Percentiles rank a stretch among this genome's conserved stretches.
Conservation (phyloP, 169 alveolate species). For the Babesia gibsoni region DNA sequence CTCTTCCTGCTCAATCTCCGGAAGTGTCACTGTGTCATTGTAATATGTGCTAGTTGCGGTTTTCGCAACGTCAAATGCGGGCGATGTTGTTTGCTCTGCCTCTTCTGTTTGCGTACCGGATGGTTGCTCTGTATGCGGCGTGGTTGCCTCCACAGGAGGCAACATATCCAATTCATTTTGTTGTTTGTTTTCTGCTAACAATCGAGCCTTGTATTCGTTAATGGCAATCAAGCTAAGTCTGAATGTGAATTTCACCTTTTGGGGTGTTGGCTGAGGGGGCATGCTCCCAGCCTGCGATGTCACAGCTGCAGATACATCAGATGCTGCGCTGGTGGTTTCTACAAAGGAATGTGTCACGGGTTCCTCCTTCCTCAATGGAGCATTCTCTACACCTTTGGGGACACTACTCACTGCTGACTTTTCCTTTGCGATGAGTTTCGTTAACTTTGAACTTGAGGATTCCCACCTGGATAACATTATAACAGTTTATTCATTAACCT, state of each 20-base stretch:
- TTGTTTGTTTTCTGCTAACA: not conserved
- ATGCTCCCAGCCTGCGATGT: not conserved
- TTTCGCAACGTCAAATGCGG: not conserved
- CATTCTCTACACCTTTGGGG: not conserved
- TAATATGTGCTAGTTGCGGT: not conserved
- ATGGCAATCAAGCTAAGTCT: constrained; percentile 44
- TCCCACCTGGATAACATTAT: constrained; percentile 38
- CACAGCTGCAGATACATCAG: not conserved
- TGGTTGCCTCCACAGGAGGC: not conserved
- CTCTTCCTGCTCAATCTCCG: constrained; percentile 1
- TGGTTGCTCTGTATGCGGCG: not conserved
- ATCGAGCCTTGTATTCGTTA: constrained; percentile 46
- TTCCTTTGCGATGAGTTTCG: constrained; percentile 15
- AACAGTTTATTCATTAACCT: not conserved
- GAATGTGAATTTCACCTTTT: not conserved
- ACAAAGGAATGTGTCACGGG: not conserved
- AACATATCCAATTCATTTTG: not conserved
- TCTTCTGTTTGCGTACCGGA: not conserved
- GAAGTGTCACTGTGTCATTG: not conserved
- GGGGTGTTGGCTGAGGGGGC: not conserved
- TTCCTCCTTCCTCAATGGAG: not conserved
- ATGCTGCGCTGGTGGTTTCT: not conserved
- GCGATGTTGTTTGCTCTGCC: not conserved
- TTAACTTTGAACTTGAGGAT: not conserved
- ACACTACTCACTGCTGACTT: not conserved